phyloP scores from a whole-genome alignment of 2,329 filamentous ascomycete species.

The Sphaerulina populicola region DNA sequence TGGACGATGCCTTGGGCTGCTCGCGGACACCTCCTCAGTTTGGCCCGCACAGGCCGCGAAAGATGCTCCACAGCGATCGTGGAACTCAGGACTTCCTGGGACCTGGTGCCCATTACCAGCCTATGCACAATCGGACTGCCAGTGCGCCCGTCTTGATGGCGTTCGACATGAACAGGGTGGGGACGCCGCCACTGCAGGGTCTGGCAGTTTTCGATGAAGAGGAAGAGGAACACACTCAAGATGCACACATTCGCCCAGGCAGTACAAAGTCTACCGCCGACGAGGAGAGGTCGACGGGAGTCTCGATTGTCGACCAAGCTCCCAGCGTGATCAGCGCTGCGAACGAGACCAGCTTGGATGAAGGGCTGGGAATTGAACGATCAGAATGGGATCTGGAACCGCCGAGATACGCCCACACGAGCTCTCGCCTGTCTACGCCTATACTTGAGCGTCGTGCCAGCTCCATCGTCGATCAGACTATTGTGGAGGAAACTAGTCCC shows the following conservation, averaged over 20 bases:
- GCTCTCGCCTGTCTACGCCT: conserved; percentile 21
- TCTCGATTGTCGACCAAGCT: conserved; percentile 29
- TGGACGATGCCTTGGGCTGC: conserved; percentile 86
- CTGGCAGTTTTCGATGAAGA: conserved; percentile 78
- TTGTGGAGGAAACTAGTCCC: conserved; percentile 32
- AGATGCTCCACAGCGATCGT: conserved; percentile 68
- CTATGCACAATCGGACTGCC: conserved; percentile 60
- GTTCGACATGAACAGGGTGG: conserved; percentile 48
- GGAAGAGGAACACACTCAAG: conserved; percentile 29
- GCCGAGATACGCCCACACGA: conserved; percentile 16
- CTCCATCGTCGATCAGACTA: conserved; percentile 31
- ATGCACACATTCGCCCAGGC: conserved; percentile 2
- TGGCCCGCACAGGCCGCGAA: conserved; percentile 58
- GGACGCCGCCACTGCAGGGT: conserved; percentile 45
- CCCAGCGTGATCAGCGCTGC: conserved; percentile 2
- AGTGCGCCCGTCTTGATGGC: conserved; percentile 72
- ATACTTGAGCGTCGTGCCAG: conserved; percentile 25
- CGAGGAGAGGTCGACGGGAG: conserved; percentile 23
- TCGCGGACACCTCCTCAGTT: conserved; percentile 68
- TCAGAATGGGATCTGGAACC: conserved; percentile 22
- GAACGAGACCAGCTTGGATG: conserved; percentile 11
- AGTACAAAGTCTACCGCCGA: conserved; percentile 12
- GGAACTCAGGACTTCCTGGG: conserved; percentile 60
- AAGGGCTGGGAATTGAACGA: conserved; percentile 20
- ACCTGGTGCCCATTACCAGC: conserved; percentile 58